Percentiles rank a stretch among this genome's conserved stretches.
phyloP scores from a whole-genome alignment of 495 filamentous ascomycete species.

The Penicillium nucicola region DNA sequence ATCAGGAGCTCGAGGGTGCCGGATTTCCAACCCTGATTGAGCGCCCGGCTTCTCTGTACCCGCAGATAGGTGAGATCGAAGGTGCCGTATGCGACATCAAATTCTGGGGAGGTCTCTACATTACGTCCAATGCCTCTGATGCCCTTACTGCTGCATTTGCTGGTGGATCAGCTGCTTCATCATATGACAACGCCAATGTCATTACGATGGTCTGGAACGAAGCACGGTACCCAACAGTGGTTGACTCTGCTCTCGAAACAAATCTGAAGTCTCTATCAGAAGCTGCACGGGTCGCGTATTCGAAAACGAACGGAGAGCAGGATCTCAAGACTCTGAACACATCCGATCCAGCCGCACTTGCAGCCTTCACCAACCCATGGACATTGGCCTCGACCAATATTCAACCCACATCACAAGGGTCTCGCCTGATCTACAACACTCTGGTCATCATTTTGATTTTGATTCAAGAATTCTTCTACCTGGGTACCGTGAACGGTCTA shows the following conservation, averaged over 20 bases:
- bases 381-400: slow-evolving; percentile 35
- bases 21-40: slow-evolving; percentile 42
- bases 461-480: slow-evolving; percentile 55
- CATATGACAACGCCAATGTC: slow-evolving; percentile 37
- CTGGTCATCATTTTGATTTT: slow-evolving; percentile 45
- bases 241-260: slow-evolving; percentile 30
- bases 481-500: slow-evolving; percentile 40
- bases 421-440: slow-evolving; percentile 50
- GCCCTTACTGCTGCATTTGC: slow-evolving; percentile 33
- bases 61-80: slow-evolving; percentile 17
- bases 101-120: slow-evolving; percentile 49
- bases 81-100: slow-evolving; percentile 39
- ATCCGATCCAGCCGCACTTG: slow-evolving; percentile 29
- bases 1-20: slow-evolving; percentile 31
- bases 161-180: slow-evolving; percentile 24
- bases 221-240: slow-evolving; percentile 43
- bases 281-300: slow-evolving; percentile 35
- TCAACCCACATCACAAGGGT: slow-evolving; percentile 46
- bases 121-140: slow-evolving; percentile 32
- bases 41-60: slow-evolving; percentile 21
- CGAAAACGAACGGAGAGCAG: slow-evolving; percentile 24
- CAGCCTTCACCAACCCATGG: slow-evolving; percentile 43
- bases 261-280: slow-evolving; percentile 29
- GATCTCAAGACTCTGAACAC: slow-evolving; percentile 23
- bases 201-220: slow-evolving; percentile 51